phyloP scores from a whole-genome alignment of 2,329 filamentous ascomycete genomes.

The Pestalotiopsis sp. region DNA sequence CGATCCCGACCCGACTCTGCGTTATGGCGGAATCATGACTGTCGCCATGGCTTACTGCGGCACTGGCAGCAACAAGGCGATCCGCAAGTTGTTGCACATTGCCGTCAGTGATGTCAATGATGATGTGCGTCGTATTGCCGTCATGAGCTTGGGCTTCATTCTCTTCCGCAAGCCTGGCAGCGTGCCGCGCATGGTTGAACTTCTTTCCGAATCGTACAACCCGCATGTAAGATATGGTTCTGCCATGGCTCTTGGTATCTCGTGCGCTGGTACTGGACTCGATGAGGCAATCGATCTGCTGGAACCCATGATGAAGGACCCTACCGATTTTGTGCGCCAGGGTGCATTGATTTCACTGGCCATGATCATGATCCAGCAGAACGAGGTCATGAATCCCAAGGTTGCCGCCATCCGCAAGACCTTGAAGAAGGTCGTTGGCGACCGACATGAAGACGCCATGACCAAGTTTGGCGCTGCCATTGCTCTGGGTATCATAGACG shows the following conservation, averaged over 20 bases:
- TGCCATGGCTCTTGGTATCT: slow-evolving; percentile 97
- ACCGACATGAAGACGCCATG: slow-evolving; percentile 98
- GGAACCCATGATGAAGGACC: slow-evolving; percentile 99
- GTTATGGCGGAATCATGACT: slow-evolving; percentile 99
- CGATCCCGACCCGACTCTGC: slow-evolving; percentile 89
- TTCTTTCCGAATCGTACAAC: slow-evolving; percentile 98
- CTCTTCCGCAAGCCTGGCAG: slow-evolving; percentile 97
- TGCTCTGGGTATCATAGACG: slow-evolving; percentile 95
- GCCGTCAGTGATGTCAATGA: slow-evolving; percentile 98
- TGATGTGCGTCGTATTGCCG: slow-evolving; percentile 91
- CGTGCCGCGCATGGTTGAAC: slow-evolving; percentile 97
- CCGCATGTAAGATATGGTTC: slow-evolving; percentile 97
- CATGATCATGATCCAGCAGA: slow-evolving; percentile 99
- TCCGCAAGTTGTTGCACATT: slow-evolving; percentile 91
- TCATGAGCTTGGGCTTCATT: slow-evolving; percentile 98
- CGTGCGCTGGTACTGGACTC: slow-evolving; percentile 92
- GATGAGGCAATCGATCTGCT: slow-evolving; percentile 96
- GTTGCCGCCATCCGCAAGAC: slow-evolving; percentile 89
- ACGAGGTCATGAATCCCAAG: slow-evolving; percentile 98
- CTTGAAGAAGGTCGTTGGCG: slow-evolving; percentile 88
- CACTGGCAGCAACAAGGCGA: slow-evolving; percentile 97
- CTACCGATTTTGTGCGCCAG: slow-evolving; percentile 96
- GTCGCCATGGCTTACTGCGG: slow-evolving; percentile 97
- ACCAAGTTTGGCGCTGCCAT: slow-evolving; percentile 96
- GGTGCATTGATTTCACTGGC: slow-evolving; percentile 90